Evolutionary conservation across 2,329 filamentous ascomycete species (phyloP), one percentile per base, ranked within the genome.

Genomic region (Botrytis sinoallii): DNA sequence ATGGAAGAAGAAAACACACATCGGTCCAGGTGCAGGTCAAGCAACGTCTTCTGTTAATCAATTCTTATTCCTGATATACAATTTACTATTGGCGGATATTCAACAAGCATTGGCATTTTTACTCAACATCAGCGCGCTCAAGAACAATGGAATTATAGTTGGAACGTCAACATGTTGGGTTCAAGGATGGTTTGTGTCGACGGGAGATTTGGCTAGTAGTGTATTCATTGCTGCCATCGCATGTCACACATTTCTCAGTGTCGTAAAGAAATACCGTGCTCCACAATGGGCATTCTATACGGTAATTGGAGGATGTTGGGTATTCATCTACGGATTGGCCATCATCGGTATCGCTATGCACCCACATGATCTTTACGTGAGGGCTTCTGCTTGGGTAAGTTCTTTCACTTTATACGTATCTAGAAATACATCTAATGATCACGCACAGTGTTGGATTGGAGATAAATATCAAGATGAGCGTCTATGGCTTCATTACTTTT

Each of bases 111-210:
- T 88, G 0, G 88, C 89, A 6, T 93, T 92, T 79, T 78, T 91
- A 61, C 83, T 92, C 67, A 92, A 90, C 75, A 85, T 86, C 6
- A 83, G 86, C 52, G 91, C 90, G 87, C 83, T 92, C 8, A 80
- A 82, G 1, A 80, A 83, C 22, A 84, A 91, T 79, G 84, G 83
- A 0, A 86, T 93, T 25, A 78, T 85, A 1, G 88, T 90, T 1
- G 85, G 85, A 3, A 86, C 85, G 0, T 77, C 84, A 1, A 83
- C 86, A 9, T 93, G 91, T 81, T 87, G 84, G 77, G 86, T 86
- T 0, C 91, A 93, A 80, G 91, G 90, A n/a, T 90, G 90, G 81
- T 88, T 93, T 66, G 84, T 93, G 4, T 91, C 89, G 7, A 88
- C 87, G 0, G 91, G 91, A 44, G 90, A 92, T 75, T 79, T 93